Evolutionary conservation across 371 early-diverging fungal genomes (phyloP).

Genomic region (Lichtheimia ramosa): DNA sequence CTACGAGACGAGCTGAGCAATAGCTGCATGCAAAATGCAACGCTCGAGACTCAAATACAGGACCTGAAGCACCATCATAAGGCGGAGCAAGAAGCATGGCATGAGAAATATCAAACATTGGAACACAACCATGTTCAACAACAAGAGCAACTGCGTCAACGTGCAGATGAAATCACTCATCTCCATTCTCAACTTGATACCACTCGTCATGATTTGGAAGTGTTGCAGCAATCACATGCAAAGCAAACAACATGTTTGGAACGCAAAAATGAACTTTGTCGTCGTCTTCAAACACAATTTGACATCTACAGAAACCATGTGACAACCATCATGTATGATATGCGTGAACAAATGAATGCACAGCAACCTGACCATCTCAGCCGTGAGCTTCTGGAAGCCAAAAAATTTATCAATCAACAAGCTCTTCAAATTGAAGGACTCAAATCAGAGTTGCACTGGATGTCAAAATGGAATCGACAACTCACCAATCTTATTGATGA

Average conservation of each 20-base stretch:
- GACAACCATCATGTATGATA: slow-evolving; percentile 19
- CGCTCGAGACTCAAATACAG: slow-evolving; percentile 9
- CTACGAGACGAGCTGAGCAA: slow-evolving; percentile 5
- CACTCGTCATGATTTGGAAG: slow-evolving; percentile 9
- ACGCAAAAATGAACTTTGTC: slow-evolving; percentile 4
- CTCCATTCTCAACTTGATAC: slow-evolving; percentile 7
- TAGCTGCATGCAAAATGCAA: slow-evolving; percentile 1
- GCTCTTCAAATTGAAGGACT: slow-evolving; percentile 30
- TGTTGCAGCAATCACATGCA: slow-evolving; percentile 8
- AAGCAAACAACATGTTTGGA: slow-evolving; percentile 5
- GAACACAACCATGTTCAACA: slow-evolving; percentile 13
- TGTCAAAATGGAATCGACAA: slow-evolving; percentile 28
- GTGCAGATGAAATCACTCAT: neutral
- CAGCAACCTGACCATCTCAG: slow-evolving; percentile 15
- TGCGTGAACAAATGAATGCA: slow-evolving; percentile 18
- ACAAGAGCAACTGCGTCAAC: slow-evolving; percentile 5
- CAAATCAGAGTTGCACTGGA: slow-evolving; percentile 39
- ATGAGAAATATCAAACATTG: slow-evolving; percentile 1
- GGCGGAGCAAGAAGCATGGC: slow-evolving; percentile 8
- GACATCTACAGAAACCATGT: slow-evolving; percentile 16
- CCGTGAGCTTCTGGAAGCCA: slow-evolving; percentile 33
- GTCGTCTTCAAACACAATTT: slow-evolving; percentile 21
- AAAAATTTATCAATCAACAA: slow-evolving; percentile 39
- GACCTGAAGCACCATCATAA: slow-evolving; percentile 6
- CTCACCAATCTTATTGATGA: slow-evolving; percentile 14